Evolutionary conservation across 371 early-diverging fungal species (phyloP).

Genomic region (Saksenaea vasiformis): DNA sequence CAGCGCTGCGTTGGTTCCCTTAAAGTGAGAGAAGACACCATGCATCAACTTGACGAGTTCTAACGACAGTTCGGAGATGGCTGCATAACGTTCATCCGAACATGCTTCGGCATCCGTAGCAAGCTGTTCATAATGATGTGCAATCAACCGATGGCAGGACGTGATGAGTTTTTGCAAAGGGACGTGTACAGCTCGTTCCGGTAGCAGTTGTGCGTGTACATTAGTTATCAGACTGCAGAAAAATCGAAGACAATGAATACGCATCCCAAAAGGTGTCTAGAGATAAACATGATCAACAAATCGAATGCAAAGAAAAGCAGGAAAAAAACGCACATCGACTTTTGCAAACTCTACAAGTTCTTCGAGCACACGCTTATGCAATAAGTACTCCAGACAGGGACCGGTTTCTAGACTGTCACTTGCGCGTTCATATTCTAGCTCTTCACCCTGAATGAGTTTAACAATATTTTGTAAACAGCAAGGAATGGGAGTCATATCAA

Average conservation of each 20-base stretch:
- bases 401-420: conserved; percentile 51
- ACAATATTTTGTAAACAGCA: conserved; percentile 46
- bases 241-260: conserved; percentile 51
- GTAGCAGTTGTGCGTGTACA: conserved; percentile 52
- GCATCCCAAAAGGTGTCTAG: conserved; percentile 56
- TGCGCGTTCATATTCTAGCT: conserved; percentile 46
- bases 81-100: conserved; percentile 47
- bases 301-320: neutral
- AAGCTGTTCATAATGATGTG: conserved; percentile 49
- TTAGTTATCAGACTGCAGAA: conserved; percentile 51
- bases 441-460: conserved; percentile 52
- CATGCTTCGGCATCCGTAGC: conserved; percentile 37
- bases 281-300: neutral
- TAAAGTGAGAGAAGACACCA: conserved; percentile 53
- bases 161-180: conserved; percentile 51
- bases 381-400: conserved; percentile 51
- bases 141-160: conserved; percentile 52
- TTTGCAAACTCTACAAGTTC: conserved; percentile 54
- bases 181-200: conserved; percentile 56
- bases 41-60: conserved; percentile 57
- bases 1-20: conserved; percentile 51
- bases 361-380: conserved; percentile 50
- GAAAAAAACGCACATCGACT: conserved; percentile 40
- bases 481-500: conserved; percentile 53
- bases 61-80: conserved; percentile 46